Conservation (phyloP, 2,329 filamentous ascomycete genomes). For the Colletotrichum zoysiae region DNA sequence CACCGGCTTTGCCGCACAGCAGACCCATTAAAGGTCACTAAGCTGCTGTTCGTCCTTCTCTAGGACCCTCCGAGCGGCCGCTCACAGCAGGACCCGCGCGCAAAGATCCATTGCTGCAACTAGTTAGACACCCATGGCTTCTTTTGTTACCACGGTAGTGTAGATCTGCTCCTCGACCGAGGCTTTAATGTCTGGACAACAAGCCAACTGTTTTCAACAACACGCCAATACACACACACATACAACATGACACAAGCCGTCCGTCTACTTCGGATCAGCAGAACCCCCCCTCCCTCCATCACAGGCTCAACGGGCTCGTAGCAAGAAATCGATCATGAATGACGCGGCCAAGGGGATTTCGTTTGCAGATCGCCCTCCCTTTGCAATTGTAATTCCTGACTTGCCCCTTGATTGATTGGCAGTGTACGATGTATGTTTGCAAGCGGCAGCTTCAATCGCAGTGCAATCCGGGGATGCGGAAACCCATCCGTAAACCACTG, state of each 20-base stretch:
- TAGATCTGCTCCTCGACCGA: slow-evolving; percentile 7
- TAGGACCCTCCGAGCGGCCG: slow-evolving; percentile 28
- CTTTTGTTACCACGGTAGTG: background rate
- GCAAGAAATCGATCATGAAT: background rate
- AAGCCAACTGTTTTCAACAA: background rate
- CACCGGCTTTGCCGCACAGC: slow-evolving; percentile 31
- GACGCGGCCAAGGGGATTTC: background rate
- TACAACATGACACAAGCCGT: background rate
- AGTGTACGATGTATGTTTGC: background rate
- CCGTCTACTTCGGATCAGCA: background rate
- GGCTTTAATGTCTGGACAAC: slow-evolving; percentile 3
- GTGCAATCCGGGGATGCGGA: slow-evolving; percentile 6
- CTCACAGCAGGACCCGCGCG: slow-evolving; percentile 16
- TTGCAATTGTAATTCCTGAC: background rate
- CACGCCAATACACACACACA: no score
- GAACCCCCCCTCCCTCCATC: no score
- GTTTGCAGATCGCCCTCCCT: background rate
- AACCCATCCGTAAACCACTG: slow-evolving; percentile 13
- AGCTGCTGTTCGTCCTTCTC: slow-evolving; percentile 7
- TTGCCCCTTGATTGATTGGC: background rate
- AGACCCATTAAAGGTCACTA: slow-evolving; percentile 35
- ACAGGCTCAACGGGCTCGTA: background rate
- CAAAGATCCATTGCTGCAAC: slow-evolving; percentile 10
- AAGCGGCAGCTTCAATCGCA: background rate
- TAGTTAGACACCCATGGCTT: background rate